Percentiles rank a stretch among this genome's conserved stretches.
Conservation (phyloP, 2,329 filamentous ascomycete species). For the Diaporthe sp. region DNA sequence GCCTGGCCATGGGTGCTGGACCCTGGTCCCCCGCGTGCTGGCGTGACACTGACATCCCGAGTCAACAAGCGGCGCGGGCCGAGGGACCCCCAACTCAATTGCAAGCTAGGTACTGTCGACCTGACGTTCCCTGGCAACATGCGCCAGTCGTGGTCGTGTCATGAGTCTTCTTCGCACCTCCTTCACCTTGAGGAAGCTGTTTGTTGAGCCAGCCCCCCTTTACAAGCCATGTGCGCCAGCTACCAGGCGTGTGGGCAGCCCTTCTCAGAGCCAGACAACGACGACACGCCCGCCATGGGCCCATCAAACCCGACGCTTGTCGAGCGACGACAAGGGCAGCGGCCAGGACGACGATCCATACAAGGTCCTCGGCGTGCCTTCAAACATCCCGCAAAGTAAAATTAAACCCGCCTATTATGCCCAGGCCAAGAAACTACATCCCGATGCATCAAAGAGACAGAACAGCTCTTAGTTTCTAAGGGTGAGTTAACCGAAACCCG, state of each 20-base stretch:
- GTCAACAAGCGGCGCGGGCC: background rate
- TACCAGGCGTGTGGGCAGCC: background rate
- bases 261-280: background rate
- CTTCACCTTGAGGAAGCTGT: background rate
- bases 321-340: background rate
- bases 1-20: background rate
- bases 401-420: background rate
- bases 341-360: background rate
- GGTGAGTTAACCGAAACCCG: background rate
- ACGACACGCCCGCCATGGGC: conserved; percentile 2
- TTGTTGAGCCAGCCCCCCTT: background rate
- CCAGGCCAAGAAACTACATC: background rate
- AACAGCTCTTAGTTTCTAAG: background rate
- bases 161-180: conserved; percentile 14
- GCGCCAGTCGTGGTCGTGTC: background rate
- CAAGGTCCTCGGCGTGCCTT: background rate
- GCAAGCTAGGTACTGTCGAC: background rate
- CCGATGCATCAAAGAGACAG: background rate
- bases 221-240: background rate
- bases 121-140: background rate
- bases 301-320: background rate
- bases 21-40: too few relatives aligned
- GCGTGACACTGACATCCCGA: too few relatives aligned
- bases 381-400: background rate
- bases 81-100: conserved; percentile 1